Conservation (phyloP, 805 yeast species). For the Ogataea glucozyma region DNA sequence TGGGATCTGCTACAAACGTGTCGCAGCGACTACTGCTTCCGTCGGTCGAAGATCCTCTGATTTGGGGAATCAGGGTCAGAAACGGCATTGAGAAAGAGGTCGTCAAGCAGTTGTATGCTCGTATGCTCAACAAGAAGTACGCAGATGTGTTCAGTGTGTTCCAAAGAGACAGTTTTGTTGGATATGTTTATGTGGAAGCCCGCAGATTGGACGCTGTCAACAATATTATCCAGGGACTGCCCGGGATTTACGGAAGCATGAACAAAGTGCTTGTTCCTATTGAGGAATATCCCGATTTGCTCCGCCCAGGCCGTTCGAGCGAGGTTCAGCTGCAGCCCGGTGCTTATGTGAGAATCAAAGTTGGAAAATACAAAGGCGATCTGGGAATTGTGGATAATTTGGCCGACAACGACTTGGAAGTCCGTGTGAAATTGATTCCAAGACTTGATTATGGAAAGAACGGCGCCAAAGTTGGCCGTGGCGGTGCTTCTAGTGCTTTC, state of each 20-base stretch:
- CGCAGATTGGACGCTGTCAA: constrained; percentile 90
- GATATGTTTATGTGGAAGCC: constrained; percentile 93
- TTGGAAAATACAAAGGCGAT: constrained; percentile 92
- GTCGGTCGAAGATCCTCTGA: constrained; percentile 92
- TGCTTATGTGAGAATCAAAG: constrained; percentile 82
- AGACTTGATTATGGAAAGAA: constrained; percentile 92
- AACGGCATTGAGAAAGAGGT: constrained; percentile 91
- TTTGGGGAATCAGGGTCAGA: constrained; percentile 93
- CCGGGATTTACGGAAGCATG: constrained; percentile 63
- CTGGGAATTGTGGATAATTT: constrained; percentile 90
- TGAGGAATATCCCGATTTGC: constrained; percentile 88
- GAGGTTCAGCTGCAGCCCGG: constrained; percentile 92
- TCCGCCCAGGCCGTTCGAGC: constrained; percentile 84
- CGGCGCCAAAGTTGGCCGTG: too few relatives aligned
- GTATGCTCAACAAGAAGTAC: constrained; percentile 73
- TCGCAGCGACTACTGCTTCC: constrained; percentile 94
- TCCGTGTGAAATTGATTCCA: constrained; percentile 89
- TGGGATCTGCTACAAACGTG: constrained; percentile 82
- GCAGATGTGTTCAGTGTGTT: constrained; percentile 87
- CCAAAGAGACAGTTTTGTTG: constrained; percentile 90
- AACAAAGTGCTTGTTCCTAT: constrained; percentile 90
- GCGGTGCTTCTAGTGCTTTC: too few relatives aligned
- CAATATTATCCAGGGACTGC: constrained; percentile 84
- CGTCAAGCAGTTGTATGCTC: constrained; percentile 80
- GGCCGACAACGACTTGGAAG: constrained; percentile 94